Percentiles rank a stretch among this genome's conserved stretches.
Evolutionary conservation across 2,329 filamentous ascomycete species (phyloP).

Genomic region (Blumeria graminis): DNA sequence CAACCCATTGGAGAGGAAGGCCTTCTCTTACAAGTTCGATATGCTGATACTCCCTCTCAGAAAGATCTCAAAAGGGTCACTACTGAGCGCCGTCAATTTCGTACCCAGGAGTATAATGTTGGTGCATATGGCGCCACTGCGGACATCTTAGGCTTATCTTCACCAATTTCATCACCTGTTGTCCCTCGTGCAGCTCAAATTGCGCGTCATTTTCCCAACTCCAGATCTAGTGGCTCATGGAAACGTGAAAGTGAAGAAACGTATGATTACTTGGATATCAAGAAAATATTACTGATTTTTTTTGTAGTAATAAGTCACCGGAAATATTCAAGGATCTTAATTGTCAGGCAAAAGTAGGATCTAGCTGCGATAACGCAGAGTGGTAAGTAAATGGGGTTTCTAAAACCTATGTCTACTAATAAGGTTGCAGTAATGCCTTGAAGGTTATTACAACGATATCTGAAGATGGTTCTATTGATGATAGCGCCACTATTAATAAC

Average conservation of each 20-base stretch:
- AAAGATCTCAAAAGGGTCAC: conserved; percentile 93
- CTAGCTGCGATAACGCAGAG: conserved; percentile 2
- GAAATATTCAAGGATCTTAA: conserved; percentile 15
- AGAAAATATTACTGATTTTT: conserved; percentile 5
- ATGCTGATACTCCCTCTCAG: conserved; percentile 87
- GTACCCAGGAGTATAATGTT: conserved; percentile 82
- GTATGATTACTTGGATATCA: background rate
- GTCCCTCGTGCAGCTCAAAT: conserved; percentile 14
- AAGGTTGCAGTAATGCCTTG: conserved; percentile 3
- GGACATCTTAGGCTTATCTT: conserved; percentile 25
- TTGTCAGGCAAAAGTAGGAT: conserved; percentile 9
- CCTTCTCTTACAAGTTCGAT: conserved; percentile 77
- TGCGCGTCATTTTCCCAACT: conserved; percentile 12
- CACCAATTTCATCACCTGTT: conserved; percentile 18
- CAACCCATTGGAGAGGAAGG: conserved; percentile 51
- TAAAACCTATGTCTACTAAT: background rate
- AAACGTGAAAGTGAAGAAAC: conserved; percentile 12
- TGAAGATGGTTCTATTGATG: conserved; percentile 14
- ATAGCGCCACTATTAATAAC: conserved; percentile 13
- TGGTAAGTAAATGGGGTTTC: conserved; percentile 5
- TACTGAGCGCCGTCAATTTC: conserved; percentile 81
- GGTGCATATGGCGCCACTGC: conserved; percentile 35
- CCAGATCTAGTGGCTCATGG: conserved; percentile 13
- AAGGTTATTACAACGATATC: conserved; percentile 13
- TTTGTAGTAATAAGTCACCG: conserved; percentile 7